Percentiles rank a stretch among this genome's conserved stretches.
These are phyloP conservation scores for Trypanosoma caninum DNA, from an alignment of 208 protist genomes.

Conservation along the genomic window DNA sequence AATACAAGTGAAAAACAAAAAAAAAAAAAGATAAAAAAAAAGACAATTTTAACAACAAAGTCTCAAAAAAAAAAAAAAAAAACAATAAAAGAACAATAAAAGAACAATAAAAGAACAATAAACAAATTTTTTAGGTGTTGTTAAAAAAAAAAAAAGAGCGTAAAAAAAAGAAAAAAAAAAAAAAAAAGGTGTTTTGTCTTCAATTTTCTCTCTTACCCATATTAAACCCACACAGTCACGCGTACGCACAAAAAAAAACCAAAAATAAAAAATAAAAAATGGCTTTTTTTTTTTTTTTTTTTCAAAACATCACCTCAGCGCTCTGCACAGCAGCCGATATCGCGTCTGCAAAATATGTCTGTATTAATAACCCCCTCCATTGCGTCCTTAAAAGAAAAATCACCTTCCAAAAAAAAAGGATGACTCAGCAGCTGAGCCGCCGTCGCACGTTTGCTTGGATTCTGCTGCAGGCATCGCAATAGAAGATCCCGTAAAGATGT, in stretches of 20 bases:
- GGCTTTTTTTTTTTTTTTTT: constrained; percentile 10
- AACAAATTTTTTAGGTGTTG: not conserved
- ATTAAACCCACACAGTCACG: not conserved
- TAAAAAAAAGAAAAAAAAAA: constrained; percentile 4
- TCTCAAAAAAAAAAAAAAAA: constrained; percentile 14
- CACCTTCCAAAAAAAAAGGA: constrained; percentile 18
- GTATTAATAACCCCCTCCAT: not conserved
- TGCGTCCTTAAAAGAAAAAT: not conserved
- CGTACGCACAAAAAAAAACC: not conserved
- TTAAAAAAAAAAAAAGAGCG: constrained; percentile 1
- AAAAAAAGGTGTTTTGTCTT: not conserved
- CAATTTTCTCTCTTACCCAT: not conserved
- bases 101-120: constrained; percentile 1
- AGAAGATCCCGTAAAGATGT: not conserved
- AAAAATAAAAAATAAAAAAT: not conserved
- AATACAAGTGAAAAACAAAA: not conserved
- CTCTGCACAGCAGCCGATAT: too few relatives aligned
- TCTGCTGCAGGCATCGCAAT: constrained; percentile 16
- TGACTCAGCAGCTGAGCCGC: constrained; percentile 20
- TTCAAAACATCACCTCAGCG: constrained; percentile 1
- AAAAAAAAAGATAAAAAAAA: constrained; percentile 11
- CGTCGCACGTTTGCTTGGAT: constrained; percentile 12
- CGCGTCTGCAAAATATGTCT: not conserved
- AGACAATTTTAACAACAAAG: not conserved
- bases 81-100: constrained; percentile 4